These are phyloP conservation scores for Middelhovenomyces tepae DNA, from an alignment of 805 yeast genomes.

Conservation along the genomic window DNA sequence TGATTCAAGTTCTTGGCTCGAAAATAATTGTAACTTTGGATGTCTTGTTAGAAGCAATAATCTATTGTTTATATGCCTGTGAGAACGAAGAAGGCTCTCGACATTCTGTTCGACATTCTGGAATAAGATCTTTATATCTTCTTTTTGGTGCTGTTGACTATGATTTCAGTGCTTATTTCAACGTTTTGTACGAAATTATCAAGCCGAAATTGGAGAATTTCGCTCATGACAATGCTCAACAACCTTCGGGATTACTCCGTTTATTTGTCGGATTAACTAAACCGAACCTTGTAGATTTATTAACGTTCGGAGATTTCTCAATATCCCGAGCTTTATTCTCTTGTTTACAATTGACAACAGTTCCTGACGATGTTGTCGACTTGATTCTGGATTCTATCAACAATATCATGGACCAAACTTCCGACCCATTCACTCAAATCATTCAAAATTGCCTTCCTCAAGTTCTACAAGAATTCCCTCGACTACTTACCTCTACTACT, in stretches of 20 bases:
- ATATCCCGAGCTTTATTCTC: slow-evolving; percentile 49
- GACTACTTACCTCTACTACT: slow-evolving; percentile 12
- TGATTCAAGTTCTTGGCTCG: slow-evolving; percentile 51
- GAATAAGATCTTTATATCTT: slow-evolving; percentile 53
- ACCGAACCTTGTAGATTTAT: slow-evolving; percentile 39
- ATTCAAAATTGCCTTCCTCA: slow-evolving; percentile 37
- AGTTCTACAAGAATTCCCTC: slow-evolving; percentile 19
- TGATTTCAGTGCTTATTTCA: slow-evolving; percentile 34
- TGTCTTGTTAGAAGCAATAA: slow-evolving; percentile 46
- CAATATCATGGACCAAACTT: slow-evolving; percentile 21
- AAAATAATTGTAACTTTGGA: slow-evolving; percentile 41
- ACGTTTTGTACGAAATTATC: slow-evolving; percentile 46
- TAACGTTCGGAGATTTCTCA: slow-evolving; percentile 46
- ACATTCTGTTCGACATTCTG: slow-evolving; percentile 53
- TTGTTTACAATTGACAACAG: slow-evolving; percentile 43
- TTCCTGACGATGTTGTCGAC: slow-evolving; percentile 62
- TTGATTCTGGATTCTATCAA: slow-evolving; percentile 42
- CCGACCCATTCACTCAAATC: slow-evolving; percentile 43
- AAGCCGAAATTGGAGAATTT: slow-evolving; percentile 59
- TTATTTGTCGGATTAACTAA: slow-evolving; percentile 45
- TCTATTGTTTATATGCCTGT: slow-evolving; percentile 46
- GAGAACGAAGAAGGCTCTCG: slow-evolving; percentile 33
- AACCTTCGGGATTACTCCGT: slow-evolving; percentile 68
- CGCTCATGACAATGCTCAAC: slow-evolving; percentile 71
- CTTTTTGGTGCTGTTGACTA: slow-evolving; percentile 48